These are phyloP conservation scores for Backusella psychrophila DNA, from an alignment of 192 early-diverging fungal genomes.

Conservation along the genomic window DNA sequence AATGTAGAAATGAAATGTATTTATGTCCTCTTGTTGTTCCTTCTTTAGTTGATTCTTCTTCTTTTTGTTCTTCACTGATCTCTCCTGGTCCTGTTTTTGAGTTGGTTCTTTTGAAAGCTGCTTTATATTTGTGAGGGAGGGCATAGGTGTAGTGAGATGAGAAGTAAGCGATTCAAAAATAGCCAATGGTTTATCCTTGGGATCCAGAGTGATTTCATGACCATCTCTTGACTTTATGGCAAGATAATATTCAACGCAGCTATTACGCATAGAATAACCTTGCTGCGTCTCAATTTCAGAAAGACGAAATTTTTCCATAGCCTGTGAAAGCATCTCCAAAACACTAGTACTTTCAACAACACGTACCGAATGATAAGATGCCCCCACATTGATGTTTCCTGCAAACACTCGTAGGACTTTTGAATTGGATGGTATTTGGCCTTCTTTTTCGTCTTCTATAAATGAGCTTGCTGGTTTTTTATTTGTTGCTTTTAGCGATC, in stretches of 20 bases:
- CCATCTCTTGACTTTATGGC: conserved; percentile 47
- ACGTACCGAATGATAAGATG: conserved; percentile 50
- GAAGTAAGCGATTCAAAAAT: conserved; percentile 47
- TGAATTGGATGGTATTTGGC: neutral
- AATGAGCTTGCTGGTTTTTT: neutral
- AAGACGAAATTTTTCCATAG: conserved; percentile 51
- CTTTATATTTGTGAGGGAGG: conserved; percentile 35
- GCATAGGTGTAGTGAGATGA: conserved; percentile 43
- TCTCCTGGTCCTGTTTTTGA: neutral
- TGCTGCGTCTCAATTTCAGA: conserved; percentile 41
- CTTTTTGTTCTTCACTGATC: neutral
- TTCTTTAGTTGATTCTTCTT: conserved; percentile 20
- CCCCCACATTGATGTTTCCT: conserved; percentile 52
- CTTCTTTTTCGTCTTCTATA: conserved; percentile 3
- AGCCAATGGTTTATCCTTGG: conserved; percentile 45
- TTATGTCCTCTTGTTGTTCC: neutral
- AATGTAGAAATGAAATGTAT: conserved; percentile 39
- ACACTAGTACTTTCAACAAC: conserved; percentile 39
- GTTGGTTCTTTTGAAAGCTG: conserved; percentile 13
- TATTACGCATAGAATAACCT: conserved; percentile 19
- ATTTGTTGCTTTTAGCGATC: neutral
- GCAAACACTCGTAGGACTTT: conserved; percentile 50
- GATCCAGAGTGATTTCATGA: conserved; percentile 36
- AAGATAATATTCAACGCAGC: conserved; percentile 43
- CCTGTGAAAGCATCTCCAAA: conserved; percentile 42